Conservation (phyloP, 2,329 filamentous ascomycete genomes). For the Immersiporthe knoxdaviesiana region DNA sequence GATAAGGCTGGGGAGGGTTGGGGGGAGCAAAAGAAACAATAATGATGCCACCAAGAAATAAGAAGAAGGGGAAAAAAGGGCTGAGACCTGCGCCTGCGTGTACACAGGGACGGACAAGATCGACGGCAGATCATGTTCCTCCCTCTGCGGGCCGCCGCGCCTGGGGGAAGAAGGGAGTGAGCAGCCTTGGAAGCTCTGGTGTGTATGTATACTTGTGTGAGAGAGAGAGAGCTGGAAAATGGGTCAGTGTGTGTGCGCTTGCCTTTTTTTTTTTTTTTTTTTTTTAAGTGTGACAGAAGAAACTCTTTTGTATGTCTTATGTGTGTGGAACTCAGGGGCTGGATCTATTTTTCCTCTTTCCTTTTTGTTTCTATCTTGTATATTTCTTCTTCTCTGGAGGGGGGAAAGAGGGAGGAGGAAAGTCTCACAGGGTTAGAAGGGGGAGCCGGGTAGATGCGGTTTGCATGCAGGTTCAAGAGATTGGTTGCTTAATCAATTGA, state of each 20-base stretch:
- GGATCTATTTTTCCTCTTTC: too few species aligned
- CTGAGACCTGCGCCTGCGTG: not conserved
- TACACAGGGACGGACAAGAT: not conserved
- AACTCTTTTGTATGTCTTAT: too few species aligned
- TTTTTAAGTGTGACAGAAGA: too few species aligned
- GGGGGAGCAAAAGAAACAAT: not conserved
- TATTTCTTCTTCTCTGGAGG: not conserved
- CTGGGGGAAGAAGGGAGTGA: not conserved
- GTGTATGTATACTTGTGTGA: too few species aligned
- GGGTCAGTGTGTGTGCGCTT: too few species aligned
- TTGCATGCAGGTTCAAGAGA: not conserved
- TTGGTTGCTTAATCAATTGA: rapidly evolving
- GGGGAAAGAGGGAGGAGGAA: not conserved
- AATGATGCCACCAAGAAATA: not conserved
- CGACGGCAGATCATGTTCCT: not conserved
- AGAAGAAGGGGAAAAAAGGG: not conserved
- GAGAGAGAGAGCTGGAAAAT: too few species aligned
- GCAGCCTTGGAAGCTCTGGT: too few species aligned
- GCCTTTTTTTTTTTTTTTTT: not conserved
- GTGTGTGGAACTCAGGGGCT: too few species aligned
- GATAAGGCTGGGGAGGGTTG: too few species aligned
- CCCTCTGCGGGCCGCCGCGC: not conserved
- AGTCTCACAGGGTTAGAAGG: not conserved
- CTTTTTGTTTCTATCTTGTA: not conserved
- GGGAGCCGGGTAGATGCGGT: not conserved